These are phyloP conservation scores for Thraustochytrium sp. DNA, from an alignment of 352 stramenopile genomes.

Conservation along the genomic window DNA sequence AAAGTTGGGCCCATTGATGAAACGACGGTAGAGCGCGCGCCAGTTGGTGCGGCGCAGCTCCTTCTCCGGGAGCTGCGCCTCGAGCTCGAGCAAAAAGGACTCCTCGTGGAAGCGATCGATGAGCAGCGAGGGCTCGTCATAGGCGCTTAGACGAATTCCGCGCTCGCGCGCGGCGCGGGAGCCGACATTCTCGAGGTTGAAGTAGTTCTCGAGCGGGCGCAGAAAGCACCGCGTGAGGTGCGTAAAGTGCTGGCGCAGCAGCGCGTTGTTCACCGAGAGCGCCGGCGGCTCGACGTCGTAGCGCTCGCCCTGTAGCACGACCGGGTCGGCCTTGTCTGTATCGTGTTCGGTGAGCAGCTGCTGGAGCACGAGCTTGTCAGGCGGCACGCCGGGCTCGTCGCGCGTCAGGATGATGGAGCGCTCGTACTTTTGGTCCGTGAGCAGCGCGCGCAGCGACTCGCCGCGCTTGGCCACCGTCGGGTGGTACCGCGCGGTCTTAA, in stretches of 20 bases:
- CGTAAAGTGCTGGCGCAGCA: slow-evolving; percentile 72
- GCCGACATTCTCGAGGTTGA: slow-evolving; percentile 56
- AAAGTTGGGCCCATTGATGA: slow-evolving; percentile 23
- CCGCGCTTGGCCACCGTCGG: slow-evolving; percentile 25
- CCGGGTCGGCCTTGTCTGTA: slow-evolving; percentile 49
- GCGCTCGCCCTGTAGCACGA: slow-evolving; percentile 49
- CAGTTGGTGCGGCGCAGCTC: slow-evolving; percentile 22
- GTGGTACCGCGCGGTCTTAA: slow-evolving; percentile 14
- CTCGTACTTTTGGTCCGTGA: slow-evolving; percentile 41
- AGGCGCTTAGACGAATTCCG: not conserved
- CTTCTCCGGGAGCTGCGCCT: slow-evolving; percentile 6
- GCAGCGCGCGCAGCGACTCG: slow-evolving; percentile 54
- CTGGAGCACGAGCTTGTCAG: slow-evolving; percentile 60
- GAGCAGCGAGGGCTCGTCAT: slow-evolving; percentile 6
- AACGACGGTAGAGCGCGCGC: not conserved
- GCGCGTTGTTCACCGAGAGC: slow-evolving; percentile 71
- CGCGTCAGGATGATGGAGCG: slow-evolving; percentile 33
- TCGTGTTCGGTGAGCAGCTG: slow-evolving; percentile 62
- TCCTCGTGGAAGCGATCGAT: slow-evolving; percentile 16
- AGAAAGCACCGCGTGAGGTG: slow-evolving; percentile 73
- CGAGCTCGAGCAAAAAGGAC: slow-evolving; percentile 20
- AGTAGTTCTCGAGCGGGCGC: slow-evolving; percentile 75
- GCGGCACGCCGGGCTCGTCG: slow-evolving; percentile 54
- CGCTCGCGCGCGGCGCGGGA: not conserved
- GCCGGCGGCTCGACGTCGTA: slow-evolving; percentile 60